phyloP scores from a whole-genome alignment of 768 basidiomycete genomes.

The Rhodotorula graminis region DNA sequence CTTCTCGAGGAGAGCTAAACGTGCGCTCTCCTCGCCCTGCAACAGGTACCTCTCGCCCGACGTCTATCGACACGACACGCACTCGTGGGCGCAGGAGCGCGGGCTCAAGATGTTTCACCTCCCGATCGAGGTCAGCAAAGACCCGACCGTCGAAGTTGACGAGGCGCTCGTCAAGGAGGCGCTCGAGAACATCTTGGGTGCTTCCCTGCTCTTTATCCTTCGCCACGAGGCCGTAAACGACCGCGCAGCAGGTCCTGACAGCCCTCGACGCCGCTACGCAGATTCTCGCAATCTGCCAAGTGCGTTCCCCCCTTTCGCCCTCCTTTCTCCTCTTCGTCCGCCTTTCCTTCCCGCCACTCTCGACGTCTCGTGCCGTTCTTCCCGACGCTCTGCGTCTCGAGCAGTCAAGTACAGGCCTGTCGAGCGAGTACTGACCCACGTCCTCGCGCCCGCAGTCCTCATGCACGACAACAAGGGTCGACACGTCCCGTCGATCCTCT shows the following conservation, averaged over 20 bases:
- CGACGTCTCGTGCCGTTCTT: no score
- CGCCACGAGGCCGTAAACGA: no score
- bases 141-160: slow-evolving; percentile 29
- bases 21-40: background rate
- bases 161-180: slow-evolving; percentile 4
- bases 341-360: no score
- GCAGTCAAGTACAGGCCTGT: no score
- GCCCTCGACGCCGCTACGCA: no score
- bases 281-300: no score
- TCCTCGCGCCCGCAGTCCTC: slow-evolving; percentile 13
- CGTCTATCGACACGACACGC: slow-evolving; percentile 32
- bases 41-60: slow-evolving; percentile 33
- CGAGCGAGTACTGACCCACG: background rate
- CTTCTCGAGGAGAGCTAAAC: background rate
- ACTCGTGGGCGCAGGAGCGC: slow-evolving; percentile 20
- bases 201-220: background rate
- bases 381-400: no score
- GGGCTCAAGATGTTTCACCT: slow-evolving; percentile 27
- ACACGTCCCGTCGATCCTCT: slow-evolving; percentile 28
- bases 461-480: slow-evolving; percentile 40
- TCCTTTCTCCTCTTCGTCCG: background rate
- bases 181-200: slow-evolving; percentile 1
- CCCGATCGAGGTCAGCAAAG: slow-evolving; percentile 31
- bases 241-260: no score
- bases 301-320: background rate